These are phyloP conservation scores for Paramecium primaurelia DNA, from an alignment of 73 alveolate species.

Conservation along the genomic window DNA sequence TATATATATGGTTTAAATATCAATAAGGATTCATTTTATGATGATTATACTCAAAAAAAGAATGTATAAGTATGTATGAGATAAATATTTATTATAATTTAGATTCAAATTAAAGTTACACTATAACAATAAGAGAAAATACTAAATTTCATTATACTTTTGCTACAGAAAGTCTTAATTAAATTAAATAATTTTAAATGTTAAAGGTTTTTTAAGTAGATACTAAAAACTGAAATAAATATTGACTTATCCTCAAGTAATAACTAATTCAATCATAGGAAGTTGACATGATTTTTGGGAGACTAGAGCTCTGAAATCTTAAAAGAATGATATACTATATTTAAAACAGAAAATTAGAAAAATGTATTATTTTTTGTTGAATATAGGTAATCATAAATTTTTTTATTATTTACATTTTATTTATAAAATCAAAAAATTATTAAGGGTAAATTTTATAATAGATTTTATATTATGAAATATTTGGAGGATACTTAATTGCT, in stretches of 20 bases:
- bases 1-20: not conserved
- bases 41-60: not conserved
- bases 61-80: not conserved
- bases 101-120: not conserved
- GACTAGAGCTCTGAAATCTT: conserved; percentile 50
- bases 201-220: conserved; percentile 58
- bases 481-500: too few relatives aligned
- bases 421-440: too few relatives aligned
- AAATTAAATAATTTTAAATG: not conserved
- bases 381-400: too few relatives aligned
- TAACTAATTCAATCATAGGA: not conserved
- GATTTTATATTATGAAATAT: too few relatives aligned
- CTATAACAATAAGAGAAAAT: not conserved
- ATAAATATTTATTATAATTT: not conserved
- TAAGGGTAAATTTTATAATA: not conserved
- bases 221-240: conserved; percentile 21
- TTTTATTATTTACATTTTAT: too few relatives aligned
- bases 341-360: too few relatives aligned
- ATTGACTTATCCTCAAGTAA: conserved; percentile 23
- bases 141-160: not conserved
- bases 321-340: not conserved
- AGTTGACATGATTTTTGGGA: conserved; percentile 53
- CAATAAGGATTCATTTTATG: not conserved
- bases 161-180: conserved; percentile 47
- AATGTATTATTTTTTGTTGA: too few relatives aligned